Evolutionary conservation across 1,284 basidiomycete genomes (phyloP), one percentile per base, ranked within the genome.

Genomic region (Mycena citricolor): DNA sequence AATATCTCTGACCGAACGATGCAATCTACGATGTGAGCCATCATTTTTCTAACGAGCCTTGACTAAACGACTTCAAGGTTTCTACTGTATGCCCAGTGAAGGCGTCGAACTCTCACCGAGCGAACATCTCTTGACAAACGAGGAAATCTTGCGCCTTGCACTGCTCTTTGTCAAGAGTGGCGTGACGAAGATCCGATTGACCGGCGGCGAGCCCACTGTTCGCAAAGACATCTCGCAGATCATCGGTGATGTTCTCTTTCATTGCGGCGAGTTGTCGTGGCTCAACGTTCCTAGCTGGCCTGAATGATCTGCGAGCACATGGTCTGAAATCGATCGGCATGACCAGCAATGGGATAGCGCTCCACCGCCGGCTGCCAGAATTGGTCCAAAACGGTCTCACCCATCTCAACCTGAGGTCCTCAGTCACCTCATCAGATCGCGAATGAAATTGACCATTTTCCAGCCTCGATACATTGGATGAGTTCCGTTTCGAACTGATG

Each of bases 31-130:
- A 65, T 94, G 91, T 86, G 55, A 45, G 77, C 67, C 49, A 22
- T 26, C 29, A 30, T 17, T 21, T 32, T 4, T 29, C 17, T 21
- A 29, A 28, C 21, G 13, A 43, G 35, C 14, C 12, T 32, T 19
- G 24, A 34, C 33, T 42, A 30, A 25, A 37, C 16, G 39, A 47
- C 42, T 37, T 29, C 16, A 53, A 90, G 88, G 88, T 57, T 88
- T 90, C 57, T 94, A 94, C 60, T 94, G 91, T 59, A 94, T 94
- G 91, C 91, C 90, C 2, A 79, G 74, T 44, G 82, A 89, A 56
- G 90, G 90, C 25, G 70, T 91, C 1, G 77, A 85, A 38, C 71
- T 94, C 16, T 86, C 88, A 8, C 90, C 89, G 2, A 68, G 70
- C 26, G 69, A 70, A 8, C 73, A 86, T 46, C 74, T 92, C 46